Conservation (phyloP, 805 yeast species). For the Saccharomycopsis olivae region DNA sequence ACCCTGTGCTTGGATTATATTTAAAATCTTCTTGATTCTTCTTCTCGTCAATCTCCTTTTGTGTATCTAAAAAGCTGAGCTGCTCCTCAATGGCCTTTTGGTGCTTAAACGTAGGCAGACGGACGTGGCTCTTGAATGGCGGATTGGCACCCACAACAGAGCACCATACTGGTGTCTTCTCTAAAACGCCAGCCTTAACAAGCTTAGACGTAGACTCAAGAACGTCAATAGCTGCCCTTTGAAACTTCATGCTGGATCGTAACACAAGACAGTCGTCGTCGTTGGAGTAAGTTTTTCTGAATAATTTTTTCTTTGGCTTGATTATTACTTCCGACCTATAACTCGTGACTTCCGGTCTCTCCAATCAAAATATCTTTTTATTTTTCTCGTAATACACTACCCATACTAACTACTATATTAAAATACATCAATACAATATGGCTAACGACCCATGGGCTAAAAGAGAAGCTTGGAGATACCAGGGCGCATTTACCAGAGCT, state of each 20-base stretch:
- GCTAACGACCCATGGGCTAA: slow-evolving; percentile 40
- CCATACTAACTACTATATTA: not conserved
- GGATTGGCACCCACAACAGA: slow-evolving; percentile 76
- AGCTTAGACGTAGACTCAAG: slow-evolving; percentile 74
- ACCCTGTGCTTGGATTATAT: slow-evolving; percentile 5
- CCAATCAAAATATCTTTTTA: no score
- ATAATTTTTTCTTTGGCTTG: not conserved
- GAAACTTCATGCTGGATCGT: slow-evolving; percentile 65
- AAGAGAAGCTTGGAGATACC: slow-evolving; percentile 87
- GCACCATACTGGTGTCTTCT: slow-evolving; percentile 79
- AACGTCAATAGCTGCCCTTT: slow-evolving; percentile 64
- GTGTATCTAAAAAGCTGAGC: slow-evolving; percentile 21
- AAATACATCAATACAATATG: slow-evolving; percentile 12
- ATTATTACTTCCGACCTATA: no score
- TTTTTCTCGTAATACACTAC: no score
- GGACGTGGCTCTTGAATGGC: slow-evolving; percentile 50
- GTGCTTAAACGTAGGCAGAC: slow-evolving; percentile 20
- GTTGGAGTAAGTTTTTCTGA: not conserved
- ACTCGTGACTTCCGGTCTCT: no score
- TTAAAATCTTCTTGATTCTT: slow-evolving; percentile 1
- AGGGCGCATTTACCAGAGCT: slow-evolving; percentile 64
- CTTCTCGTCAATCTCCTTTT: slow-evolving; percentile 16
- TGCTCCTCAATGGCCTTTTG: slow-evolving; percentile 2
- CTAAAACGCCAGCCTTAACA: slow-evolving; percentile 58
- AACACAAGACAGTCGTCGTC: no score